Evolutionary conservation across 176 grass and related monocot species (phyloP), one percentile per base, ranked within the genome.

Genomic region (Oryza meridionalis): DNA sequence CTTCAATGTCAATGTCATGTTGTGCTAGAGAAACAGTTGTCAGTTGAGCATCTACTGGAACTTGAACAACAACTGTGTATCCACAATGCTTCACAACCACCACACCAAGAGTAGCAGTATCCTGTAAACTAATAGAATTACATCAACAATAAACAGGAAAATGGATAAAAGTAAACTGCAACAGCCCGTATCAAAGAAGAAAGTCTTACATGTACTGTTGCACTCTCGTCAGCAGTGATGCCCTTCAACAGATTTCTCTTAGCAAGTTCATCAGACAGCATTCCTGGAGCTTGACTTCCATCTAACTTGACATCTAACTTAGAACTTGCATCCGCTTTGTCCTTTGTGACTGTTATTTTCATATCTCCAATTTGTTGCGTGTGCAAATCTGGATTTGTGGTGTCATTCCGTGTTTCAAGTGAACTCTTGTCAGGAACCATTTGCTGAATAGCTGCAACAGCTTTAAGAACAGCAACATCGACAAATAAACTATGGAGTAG

Each of bases 401-500:
- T 63, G 16, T 69, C 93, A 87, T 89, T 92, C 72, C 71, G 33
- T 72, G 81, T 65, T 81, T 87, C 75, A 68, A 53, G 64, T 84
- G 81, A 92, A 72, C 69, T 69, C 3, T 82, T 73, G 77, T 74
- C 31, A 4, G 77, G 72, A 68, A 95, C 69, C 53, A 84, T 55
- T 58, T 84, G 76, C 81, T 95, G 89, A 88, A 98, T 92, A 73
- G 77, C 72, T 84, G 68, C 93, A 87, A 93, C 86, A 87, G 96
- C 96, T 94, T 93, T 94, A 29, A 95, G 70, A 42, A 98, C 89
- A 26, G 93, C 89, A 76, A 95, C 96, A 88, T 98, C 96, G 49
- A 98, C 89, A 87, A 98, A 95, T 67, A 98, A 83, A 84, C 96
- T 95, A 79, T 98, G 93, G 76, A 98, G 91, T 85, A 98, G 91